Base-by-base conservation (phyloP, 306 rosid genomes). In the Acmispon strigosus region DNA sequence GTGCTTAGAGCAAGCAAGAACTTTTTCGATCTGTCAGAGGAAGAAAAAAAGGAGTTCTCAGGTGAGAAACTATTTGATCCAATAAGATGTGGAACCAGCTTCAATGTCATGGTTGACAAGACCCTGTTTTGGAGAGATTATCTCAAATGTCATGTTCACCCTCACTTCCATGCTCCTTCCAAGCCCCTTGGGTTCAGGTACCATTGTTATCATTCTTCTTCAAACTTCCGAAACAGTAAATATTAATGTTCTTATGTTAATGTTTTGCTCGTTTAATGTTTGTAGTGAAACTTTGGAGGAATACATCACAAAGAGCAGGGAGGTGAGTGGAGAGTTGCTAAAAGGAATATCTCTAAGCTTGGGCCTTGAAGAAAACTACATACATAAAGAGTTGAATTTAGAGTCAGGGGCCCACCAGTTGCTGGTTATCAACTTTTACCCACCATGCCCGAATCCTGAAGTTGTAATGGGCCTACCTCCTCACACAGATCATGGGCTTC, bases 111-210 rank as follows among this genome's bases (percentile, higher is more conserved):
- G 29, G 78, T 78, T 12, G 89, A 88, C 11, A 73, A 80, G 48
- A 53, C 58, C 1, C 69, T 82, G 1, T 75, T 80, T 20, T 88
- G 90, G 94, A 84, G 94, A 63, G 94, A 88, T 66, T 88, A 75
- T 80, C 86, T 88, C 52, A 88, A 88, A 61, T 57, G 86, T 60
- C 54, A 69, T 36, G 88, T 82, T 75, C 94, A 88, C 54, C 94
- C 94, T 84, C 82, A 74, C 32, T 84, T 82, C 9, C 67, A 77
- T 52, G 80, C 78, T 67, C 94, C 88, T 34, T 54, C 73, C 13
- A 88, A 82, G 44, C 94, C 94, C n/a, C 51, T 41, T 5, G 82
- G 69, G 42, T 80, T 83, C 66, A 83, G 94, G 93, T 87, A 71
- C 36, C 37, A 32, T 27, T 27, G 4, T 2, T 27, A 27, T n/a